Evolutionary conservation across 1,284 basidiomycete species (phyloP).

Genomic region (Wolfiporia cocos): DNA sequence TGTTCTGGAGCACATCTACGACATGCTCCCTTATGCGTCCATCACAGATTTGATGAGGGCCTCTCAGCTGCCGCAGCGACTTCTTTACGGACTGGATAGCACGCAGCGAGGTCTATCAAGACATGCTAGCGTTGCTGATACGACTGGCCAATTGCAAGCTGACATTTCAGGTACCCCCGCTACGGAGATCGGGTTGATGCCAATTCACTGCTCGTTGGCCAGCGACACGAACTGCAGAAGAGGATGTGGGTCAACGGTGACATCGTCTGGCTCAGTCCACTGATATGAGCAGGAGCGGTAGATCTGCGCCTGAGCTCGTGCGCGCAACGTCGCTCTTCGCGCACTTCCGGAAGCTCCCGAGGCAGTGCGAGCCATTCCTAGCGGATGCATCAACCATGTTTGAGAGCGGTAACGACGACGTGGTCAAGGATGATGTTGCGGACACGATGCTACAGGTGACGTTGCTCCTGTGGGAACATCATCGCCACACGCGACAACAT

Average conservation of each 20-base stretch:
- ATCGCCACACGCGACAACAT: conserved; percentile 43
- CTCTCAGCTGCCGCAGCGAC: conserved; percentile 49
- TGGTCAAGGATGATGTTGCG: conserved; percentile 29
- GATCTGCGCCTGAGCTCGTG: conserved; percentile 19
- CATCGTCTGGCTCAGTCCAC: conserved; percentile 36
- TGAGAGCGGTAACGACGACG: conserved; percentile 24
- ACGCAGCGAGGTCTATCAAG: conserved; percentile 40
- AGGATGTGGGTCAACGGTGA: conserved; percentile 39
- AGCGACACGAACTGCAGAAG: conserved; percentile 32
- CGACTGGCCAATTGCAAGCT: conserved; percentile 47
- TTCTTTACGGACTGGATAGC: conserved; percentile 47
- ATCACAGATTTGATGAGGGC: conserved; percentile 35
- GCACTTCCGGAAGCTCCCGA: conserved; percentile 47
- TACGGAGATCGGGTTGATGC: background rate
- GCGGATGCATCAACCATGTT: conserved; percentile 36
- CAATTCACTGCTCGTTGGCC: conserved; percentile 29
- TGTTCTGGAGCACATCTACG: conserved; percentile 37
- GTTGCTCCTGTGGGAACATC: conserved; percentile 46
- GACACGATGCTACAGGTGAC: conserved; percentile 41
- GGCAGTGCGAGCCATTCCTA: conserved; percentile 45
- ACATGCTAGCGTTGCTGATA: conserved; percentile 40
- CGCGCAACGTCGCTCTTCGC: conserved; percentile 37
- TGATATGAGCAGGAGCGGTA: too few relatives aligned
- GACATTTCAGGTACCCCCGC: conserved; percentile 29
- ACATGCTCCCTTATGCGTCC: conserved; percentile 42